Percentiles rank a stretch among this genome's conserved stretches.
Evolutionary conservation across 305 asterid genomes (phyloP).

Genomic region (Fraxinus velutina): DNA sequence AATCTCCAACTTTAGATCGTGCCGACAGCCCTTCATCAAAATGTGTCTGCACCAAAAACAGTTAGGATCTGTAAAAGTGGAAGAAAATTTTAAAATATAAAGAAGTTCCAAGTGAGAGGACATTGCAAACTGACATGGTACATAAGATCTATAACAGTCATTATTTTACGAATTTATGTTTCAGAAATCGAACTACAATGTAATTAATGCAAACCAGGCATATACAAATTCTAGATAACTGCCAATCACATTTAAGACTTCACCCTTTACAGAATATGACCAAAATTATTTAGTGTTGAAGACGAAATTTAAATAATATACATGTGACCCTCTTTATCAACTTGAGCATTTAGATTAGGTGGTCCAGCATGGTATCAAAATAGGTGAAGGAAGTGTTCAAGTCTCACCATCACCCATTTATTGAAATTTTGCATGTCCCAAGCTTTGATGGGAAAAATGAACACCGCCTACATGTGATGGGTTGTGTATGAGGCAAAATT

Average conservation of each 20-base stretch:
- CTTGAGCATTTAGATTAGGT: not conserved
- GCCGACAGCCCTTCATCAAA: constrained; percentile 87
- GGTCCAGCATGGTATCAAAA: not conserved
- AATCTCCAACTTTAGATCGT: constrained; percentile 67
- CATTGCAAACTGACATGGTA: constrained; percentile 1
- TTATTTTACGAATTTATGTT: not conserved
- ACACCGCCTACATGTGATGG: not conserved
- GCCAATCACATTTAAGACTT: not conserved
- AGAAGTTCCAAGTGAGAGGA: constrained; percentile 1
- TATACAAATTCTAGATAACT: not conserved
- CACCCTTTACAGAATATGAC: constrained; percentile 1
- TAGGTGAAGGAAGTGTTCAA: not conserved
- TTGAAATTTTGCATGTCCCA: not conserved
- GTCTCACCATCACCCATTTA: not conserved
- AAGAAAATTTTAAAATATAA: constrained; percentile 13
- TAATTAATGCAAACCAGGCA: not conserved
- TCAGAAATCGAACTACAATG: constrained; percentile 1
- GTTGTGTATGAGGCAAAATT: not conserved
- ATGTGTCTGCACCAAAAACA: constrained; percentile 60
- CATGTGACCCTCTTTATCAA: not conserved
- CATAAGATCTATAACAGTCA: not conserved
- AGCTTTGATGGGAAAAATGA: not conserved
- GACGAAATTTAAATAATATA: not conserved
- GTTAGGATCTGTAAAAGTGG: constrained; percentile 20
- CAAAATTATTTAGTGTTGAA: not conserved